phyloP scores from a whole-genome alignment of 1,284 basidiomycete genomes.

The Thecaphora frezii region DNA sequence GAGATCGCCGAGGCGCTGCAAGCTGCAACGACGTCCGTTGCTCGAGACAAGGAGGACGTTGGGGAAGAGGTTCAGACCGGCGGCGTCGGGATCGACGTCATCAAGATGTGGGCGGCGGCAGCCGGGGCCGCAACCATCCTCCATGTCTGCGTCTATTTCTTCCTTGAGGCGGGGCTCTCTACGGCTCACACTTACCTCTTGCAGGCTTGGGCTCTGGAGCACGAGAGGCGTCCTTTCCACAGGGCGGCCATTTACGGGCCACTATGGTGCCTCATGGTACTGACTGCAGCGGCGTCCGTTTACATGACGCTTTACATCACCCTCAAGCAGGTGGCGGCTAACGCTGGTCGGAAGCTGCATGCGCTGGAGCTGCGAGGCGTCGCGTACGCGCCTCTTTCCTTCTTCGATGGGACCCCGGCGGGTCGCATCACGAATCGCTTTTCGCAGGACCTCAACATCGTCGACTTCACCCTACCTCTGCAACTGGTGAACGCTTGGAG shows the following conservation, averaged over 20 bases:
- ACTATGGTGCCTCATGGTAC: neutral
- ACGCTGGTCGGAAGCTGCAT: constrained; percentile 28
- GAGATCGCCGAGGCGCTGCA: constrained; percentile 3
- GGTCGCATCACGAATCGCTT: constrained; percentile 46
- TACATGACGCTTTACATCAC: neutral
- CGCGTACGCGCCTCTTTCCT: constrained; percentile 25
- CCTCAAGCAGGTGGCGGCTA: constrained; percentile 4
- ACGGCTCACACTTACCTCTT: constrained; percentile 9
- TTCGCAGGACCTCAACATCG: constrained; percentile 42
- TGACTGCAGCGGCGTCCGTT: neutral
- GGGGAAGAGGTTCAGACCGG: constrained; percentile 28
- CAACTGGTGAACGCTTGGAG: constrained; percentile 14
- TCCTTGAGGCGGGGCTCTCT: neutral
- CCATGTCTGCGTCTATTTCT: neutral
- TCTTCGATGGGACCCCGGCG: constrained; percentile 30
- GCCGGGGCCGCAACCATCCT: constrained; percentile 12
- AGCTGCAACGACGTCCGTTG: neutral
- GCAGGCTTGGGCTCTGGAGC: constrained; percentile 26
- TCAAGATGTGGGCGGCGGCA: constrained; percentile 18
- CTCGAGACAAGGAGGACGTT: constrained; percentile 10
- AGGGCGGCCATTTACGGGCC: constrained; percentile 6
- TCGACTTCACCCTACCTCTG: constrained; percentile 26
- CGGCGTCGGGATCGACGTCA: constrained; percentile 18
- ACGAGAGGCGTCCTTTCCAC: constrained; percentile 17
- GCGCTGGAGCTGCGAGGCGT: constrained; percentile 20